Percentiles rank a stretch among this genome's conserved stretches.
Evolutionary conservation across 2,329 filamentous ascomycete genomes (phyloP).

Genomic region (Bipolaris victoriae): DNA sequence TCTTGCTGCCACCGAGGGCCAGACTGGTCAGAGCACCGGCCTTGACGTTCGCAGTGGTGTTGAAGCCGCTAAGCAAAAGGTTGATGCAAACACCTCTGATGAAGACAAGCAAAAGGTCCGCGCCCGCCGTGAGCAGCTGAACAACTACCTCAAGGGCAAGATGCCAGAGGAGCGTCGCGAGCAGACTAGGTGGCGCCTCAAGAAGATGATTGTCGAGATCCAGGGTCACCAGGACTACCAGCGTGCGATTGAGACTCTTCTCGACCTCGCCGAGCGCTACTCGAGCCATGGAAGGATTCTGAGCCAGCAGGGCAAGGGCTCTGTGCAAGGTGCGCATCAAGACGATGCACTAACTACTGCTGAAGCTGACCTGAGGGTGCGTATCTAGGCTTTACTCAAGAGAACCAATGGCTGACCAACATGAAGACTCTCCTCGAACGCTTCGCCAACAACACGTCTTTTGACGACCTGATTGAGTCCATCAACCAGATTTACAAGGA

Average conservation of each 20-base stretch:
- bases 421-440: conserved; percentile 83
- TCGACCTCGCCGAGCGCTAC: conserved; percentile 85
- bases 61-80: conserved; percentile 61
- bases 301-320: conserved; percentile 67
- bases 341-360: conserved; percentile 70
- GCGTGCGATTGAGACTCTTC: conserved; percentile 84
- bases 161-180: conserved; percentile 92
- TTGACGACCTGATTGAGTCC: conserved; percentile 82
- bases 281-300: conserved; percentile 72
- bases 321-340: conserved; percentile 73
- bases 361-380: conserved; percentile 78
- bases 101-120: conserved; percentile 57
- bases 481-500: conserved; percentile 86
- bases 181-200: conserved; percentile 88
- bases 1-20: conserved; percentile 58
- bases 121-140: conserved; percentile 59
- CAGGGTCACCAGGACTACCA: conserved; percentile 95
- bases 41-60: conserved; percentile 61
- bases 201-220: conserved; percentile 97
- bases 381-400: conserved; percentile 49
- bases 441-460: conserved; percentile 92
- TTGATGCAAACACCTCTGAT: conserved; percentile 68
- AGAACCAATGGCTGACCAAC: conserved; percentile 57
- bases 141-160: conserved; percentile 82
- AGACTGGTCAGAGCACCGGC: conserved; percentile 54